Evolutionary conservation across 108 stramenopile species (phyloP), one percentile per base, ranked within the genome.

Genomic region (Halocafeteria seosinensis): DNA sequence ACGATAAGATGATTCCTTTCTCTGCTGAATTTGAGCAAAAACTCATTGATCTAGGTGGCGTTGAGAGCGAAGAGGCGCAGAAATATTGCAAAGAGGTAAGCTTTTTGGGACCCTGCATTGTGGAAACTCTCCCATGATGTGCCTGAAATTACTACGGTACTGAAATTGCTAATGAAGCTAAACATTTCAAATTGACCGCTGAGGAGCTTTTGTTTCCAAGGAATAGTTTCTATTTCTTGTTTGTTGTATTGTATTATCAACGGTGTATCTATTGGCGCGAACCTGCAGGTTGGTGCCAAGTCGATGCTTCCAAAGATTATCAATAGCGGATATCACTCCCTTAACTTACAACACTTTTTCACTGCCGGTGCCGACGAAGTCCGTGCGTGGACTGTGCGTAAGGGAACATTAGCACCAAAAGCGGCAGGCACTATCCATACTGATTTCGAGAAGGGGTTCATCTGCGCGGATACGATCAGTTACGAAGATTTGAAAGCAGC

Each of bases 311-410:
- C 94, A 31, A 86, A 91, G 34, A 85, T 99, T 63, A 92, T 99
- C 61, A 89, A 94, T 50, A 73, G 86, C 23, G 95, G 98, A 34
- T 88, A 93, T 71, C 73, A 86, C 61, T 85, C 88, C 28, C 85
- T 99, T 36, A 89, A 92, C 62, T 77, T 99, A 57, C 90, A 93
- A 63, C 87, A 89, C 51, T 97, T 85, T 79, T 95, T 95, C 79
- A 99, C 98, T n/a, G 88, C 88, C 11, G 98, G 98, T 50, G 87
- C 87, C 38, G 91, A 94, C 64, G 98, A 99, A 80, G 95, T 99
- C 4, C 75, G 91, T 26, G 91, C 92, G 21, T 99, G 98, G 98
- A 95, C 93, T 21, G 89, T 99, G 62, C 88, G 89, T 82, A 80
- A 84, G 71, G 89, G 89, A 27, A 81, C 87, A 36, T 59, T 80